These are phyloP conservation scores for Davidsoniella virescens DNA, from an alignment of 2,329 filamentous ascomycete genomes.

Conservation along the genomic window DNA sequence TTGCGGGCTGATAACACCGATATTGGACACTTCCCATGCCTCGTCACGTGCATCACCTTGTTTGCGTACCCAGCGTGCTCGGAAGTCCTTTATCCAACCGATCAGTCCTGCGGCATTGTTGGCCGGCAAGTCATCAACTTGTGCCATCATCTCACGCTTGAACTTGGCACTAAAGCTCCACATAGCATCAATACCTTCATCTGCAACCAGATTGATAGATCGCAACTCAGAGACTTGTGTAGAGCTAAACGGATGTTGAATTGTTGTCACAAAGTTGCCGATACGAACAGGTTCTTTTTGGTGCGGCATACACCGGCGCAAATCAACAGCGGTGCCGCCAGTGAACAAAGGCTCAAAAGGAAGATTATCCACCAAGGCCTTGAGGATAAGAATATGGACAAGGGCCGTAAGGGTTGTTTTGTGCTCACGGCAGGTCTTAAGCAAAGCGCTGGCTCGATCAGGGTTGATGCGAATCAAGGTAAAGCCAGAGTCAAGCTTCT, in stretches of 20 bases:
- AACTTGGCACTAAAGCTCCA: conserved; percentile 27
- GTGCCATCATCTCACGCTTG: conserved; percentile 21
- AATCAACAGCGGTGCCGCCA: conserved; percentile 27
- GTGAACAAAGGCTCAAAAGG: conserved; percentile 15
- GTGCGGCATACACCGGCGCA: conserved; percentile 22
- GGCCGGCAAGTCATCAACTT: conserved; percentile 21
- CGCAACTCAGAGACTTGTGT: conserved; percentile 14
- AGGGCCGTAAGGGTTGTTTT: conserved; percentile 32
- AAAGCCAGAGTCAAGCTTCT: conserved; percentile 23
- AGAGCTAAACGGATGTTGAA: conserved; percentile 19
- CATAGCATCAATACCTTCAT: conserved; percentile 16
- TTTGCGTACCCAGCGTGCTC: conserved; percentile 24
- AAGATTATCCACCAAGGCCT: conserved; percentile 23
- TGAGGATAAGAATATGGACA: conserved; percentile 29
- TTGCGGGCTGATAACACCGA: conserved; percentile 25
- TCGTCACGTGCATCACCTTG: conserved; percentile 26
- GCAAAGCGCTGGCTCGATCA: conserved; percentile 18
- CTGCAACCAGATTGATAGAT: too few species aligned
- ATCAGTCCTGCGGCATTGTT: conserved; percentile 30
- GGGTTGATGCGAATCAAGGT: conserved; percentile 23
- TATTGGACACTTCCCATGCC: conserved; percentile 38
- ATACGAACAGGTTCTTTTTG: conserved; percentile 19
- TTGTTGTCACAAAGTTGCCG: conserved; percentile 25
- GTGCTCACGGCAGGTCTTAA: conserved; percentile 26
- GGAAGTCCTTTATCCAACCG: conserved; percentile 28